Base-by-base conservation (phyloP, 176 grass and related monocot genomes). In the Musa acuminata region DNA sequence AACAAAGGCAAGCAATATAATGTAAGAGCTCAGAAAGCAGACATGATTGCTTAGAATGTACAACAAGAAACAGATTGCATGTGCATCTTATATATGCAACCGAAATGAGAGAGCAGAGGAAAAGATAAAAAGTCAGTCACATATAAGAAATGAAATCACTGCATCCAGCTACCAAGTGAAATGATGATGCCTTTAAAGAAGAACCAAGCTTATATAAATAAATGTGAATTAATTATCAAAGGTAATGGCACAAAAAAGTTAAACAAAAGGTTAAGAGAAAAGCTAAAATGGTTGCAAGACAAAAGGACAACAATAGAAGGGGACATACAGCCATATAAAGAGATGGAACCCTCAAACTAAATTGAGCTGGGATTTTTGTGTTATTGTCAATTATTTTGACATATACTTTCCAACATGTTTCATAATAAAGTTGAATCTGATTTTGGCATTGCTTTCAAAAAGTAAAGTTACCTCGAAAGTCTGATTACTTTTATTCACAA, bases 191-290 rank as follows among this genome's bases (percentile, higher is more conserved):
- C 35, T 43, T 43, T 6, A 43, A 43, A 43, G 35, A 43, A 43
- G 35, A 43, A 43, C 4, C 35, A 43, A 43, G 35, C 35, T 43
- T 43, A 43, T 43, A 43, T 43, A 43, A 43, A 43, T 43, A 43
- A 43, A 43, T 43, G 35, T 43, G 35, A 43, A 43, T 43, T 43
- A 43, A 43, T 43, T 43, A 43, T 43, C 35, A 0, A 43, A 43
- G 35, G 4, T 43, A 43, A 43, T 43, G 35, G 35, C 35, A 43
- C 35, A 43, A 43, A 43, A 4, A 43, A 43, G 35, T 43, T 43
- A 43, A 76, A 67, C 57, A 74, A 75, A n/a, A 53, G 72, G 51
- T 51, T 29, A 8, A 19, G n/a, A 8, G 17, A 62, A 62, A n/a
- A 62, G 8, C 13, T 3, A 53, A 58, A 77, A 68, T 55, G 5